Conservation (phyloP, 2,329 filamentous ascomycete genomes). For the Aspergillus fischeri region DNA sequence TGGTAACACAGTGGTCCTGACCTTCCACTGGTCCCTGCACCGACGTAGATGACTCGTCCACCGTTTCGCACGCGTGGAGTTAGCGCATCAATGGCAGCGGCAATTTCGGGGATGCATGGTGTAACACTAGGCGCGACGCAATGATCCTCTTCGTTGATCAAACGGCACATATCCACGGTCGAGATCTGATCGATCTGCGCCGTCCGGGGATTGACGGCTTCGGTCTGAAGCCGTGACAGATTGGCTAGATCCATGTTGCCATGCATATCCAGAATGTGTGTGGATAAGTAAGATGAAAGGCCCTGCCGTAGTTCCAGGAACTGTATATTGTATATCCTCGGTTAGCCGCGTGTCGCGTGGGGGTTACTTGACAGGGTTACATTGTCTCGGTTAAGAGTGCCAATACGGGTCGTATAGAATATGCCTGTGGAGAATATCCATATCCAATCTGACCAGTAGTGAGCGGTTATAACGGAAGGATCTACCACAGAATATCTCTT, state of each 20-base stretch:
- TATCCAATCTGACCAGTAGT: not conserved
- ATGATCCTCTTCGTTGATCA: conserved; percentile 38
- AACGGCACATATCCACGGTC: conserved; percentile 35
- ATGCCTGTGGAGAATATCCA: not conserved
- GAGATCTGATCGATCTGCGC: conserved; percentile 35
- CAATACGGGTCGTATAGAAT: not conserved
- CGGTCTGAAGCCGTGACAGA: conserved; percentile 34
- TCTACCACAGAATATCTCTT: too few relatives aligned
- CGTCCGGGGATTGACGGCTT: conserved; percentile 34
- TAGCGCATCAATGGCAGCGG: conserved; percentile 31
- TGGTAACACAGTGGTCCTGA: conserved; percentile 14
- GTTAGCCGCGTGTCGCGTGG: not conserved
- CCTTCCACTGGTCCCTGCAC: conserved; percentile 45
- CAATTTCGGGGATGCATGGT: conserved; percentile 30
- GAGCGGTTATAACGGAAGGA: rapidly evolving
- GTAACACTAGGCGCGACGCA: conserved; percentile 29
- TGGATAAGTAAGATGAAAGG: not conserved
- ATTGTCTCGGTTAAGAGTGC: conserved; percentile 16
- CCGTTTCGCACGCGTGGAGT: conserved; percentile 28
- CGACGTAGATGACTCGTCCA: conserved; percentile 35
- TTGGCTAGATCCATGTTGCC: conserved; percentile 7
- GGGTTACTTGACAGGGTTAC: not conserved
- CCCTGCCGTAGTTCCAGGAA: not conserved
- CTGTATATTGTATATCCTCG: not conserved
- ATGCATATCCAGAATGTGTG: not conserved